Evolutionary conservation across 306 rosid genomes (phyloP).

Genomic region (Cucurbita maxima): DNA sequence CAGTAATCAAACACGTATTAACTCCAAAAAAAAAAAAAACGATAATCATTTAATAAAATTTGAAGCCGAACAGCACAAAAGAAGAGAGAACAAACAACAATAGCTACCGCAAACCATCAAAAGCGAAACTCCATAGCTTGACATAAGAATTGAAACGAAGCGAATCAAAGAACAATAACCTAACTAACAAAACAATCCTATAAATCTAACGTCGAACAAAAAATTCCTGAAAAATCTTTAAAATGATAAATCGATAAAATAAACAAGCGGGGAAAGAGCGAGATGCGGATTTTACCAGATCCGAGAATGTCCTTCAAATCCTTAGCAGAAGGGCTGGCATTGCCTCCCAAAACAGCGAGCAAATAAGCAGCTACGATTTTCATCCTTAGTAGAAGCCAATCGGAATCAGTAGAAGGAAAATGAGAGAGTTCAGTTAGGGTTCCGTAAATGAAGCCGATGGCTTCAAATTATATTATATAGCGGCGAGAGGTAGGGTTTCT

Average conservation of each 20-base stretch:
- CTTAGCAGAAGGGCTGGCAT: conserved; percentile 20
- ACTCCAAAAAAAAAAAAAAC: too few relatives aligned
- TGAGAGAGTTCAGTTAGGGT: background rate
- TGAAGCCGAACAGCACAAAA: background rate
- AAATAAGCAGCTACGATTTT: conserved; percentile 31
- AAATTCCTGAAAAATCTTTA: background rate
- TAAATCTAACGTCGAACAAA: background rate
- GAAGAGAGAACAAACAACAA: background rate
- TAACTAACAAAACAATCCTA: background rate
- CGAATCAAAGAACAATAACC: background rate
- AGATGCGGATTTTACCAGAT: conserved; percentile 11
- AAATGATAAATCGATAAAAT: background rate
- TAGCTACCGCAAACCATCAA: background rate
- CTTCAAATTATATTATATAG: background rate
- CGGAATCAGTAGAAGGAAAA: background rate
- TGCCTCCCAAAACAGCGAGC: conserved; percentile 39
- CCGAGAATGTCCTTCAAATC: conserved; percentile 26
- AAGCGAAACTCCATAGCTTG: background rate
- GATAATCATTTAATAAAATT: too few relatives aligned
- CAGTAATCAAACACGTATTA: too few relatives aligned
- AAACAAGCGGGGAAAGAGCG: background rate
- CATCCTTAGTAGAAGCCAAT: conserved; percentile 4
- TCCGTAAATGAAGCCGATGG: background rate
- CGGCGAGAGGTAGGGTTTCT: background rate
- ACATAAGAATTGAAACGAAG: background rate